Percentiles rank a stretch among this genome's conserved stretches.
Evolutionary conservation across 768 basidiomycete species (phyloP).

Genomic region (Trametes sanguinea): DNA sequence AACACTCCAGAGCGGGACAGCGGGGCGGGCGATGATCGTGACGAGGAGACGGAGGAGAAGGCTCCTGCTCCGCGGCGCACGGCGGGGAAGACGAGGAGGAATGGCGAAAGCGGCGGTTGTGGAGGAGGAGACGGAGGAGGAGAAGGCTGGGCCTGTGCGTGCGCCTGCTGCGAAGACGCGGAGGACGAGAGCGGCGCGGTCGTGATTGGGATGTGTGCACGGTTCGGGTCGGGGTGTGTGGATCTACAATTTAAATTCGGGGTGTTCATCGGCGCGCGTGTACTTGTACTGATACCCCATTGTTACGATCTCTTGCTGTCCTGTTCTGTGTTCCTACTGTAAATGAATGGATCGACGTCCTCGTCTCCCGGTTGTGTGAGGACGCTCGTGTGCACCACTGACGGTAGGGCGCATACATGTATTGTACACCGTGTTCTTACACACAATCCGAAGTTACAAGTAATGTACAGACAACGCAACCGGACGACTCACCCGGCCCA

Average conservation of each 20-base stretch:
- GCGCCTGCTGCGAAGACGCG: conserved; percentile 13
- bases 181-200: conserved; percentile 24
- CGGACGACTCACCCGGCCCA: no score
- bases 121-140: conserved; percentile 8
- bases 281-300: not conserved
- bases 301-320: not conserved
- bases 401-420: no score
- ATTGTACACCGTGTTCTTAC: no score
- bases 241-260: no score
- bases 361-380: no score
- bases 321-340: no score
- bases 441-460: no score
- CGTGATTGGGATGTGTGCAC: not conserved
- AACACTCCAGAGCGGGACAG: conserved; percentile 36
- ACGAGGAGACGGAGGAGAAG: conserved; percentile 1
- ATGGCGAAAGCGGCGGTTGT: conserved; percentile 19
- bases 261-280: not conserved
- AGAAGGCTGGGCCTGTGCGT: conserved; percentile 1
- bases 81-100: conserved; percentile 15
- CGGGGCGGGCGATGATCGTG: conserved; percentile 2
- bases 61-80: conserved; percentile 9
- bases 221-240: no score
- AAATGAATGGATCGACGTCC: no score
- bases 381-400: no score
- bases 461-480: no score